phyloP scores from a whole-genome alignment of 768 basidiomycete species.

The Leccinum obscurum region DNA sequence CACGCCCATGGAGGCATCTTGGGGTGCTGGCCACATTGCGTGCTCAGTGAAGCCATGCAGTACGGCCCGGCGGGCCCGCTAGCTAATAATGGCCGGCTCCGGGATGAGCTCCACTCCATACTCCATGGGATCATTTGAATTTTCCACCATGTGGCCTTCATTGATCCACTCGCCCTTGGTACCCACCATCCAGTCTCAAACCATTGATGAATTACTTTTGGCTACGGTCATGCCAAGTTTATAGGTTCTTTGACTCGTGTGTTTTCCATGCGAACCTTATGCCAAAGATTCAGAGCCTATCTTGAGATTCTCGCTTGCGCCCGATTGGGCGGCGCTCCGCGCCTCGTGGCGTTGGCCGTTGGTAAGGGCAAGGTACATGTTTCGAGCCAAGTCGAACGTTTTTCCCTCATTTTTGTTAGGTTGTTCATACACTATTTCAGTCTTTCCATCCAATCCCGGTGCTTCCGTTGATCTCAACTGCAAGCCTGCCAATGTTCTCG shows the following conservation, averaged over 20 bases:
- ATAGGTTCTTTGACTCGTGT: background rate
- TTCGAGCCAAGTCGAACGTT: too few relatives aligned
- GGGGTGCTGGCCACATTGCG: too few relatives aligned
- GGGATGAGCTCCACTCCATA: too few relatives aligned
- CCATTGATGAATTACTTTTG: background rate
- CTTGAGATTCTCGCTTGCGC: background rate
- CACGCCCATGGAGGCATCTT: background rate
- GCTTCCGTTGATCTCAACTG: too few relatives aligned
- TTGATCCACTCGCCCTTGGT: constrained; percentile 5
- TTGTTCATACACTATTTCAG: too few relatives aligned
- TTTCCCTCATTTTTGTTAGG: too few relatives aligned
- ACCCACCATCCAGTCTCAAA: constrained; percentile 1
- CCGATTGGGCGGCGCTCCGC: background rate
- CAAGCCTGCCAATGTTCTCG: too few relatives aligned
- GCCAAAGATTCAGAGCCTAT: background rate
- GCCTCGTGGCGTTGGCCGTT: too few relatives aligned
- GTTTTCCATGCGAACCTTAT: background rate
- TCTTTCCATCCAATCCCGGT: too few relatives aligned
- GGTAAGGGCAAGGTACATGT: too few relatives aligned
- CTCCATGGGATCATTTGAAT: background rate
- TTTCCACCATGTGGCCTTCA: background rate
- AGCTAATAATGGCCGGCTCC: background rate
- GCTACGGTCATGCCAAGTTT: constrained; percentile 7
- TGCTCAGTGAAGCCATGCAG: too few relatives aligned
- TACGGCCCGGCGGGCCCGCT: too few relatives aligned